Percentiles rank a stretch among this genome's conserved stretches.
Evolutionary conservation across 2,329 filamentous ascomycete genomes (phyloP).

Genomic region (Alternaria ethzedia): DNA sequence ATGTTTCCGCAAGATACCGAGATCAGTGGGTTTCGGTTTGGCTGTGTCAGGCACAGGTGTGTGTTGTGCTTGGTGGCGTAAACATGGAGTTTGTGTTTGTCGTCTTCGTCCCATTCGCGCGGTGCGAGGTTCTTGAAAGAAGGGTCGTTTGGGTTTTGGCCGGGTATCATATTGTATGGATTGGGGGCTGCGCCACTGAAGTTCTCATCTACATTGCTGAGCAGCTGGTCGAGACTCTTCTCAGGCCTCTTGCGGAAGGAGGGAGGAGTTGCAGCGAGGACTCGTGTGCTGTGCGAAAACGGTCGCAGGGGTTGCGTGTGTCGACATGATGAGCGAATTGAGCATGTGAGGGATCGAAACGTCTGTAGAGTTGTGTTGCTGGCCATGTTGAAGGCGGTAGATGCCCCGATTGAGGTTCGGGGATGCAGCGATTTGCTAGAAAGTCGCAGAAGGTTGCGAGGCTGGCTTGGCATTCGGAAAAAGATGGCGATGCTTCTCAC

Average conservation of each 20-base stretch:
- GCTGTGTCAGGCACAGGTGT: constrained; percentile 86
- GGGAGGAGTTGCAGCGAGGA: constrained; percentile 15
- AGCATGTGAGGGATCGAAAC: constrained; percentile 40
- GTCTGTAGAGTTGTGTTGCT: constrained; percentile 32
- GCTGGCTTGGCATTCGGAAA: constrained; percentile 26
- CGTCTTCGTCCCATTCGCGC: constrained; percentile 46
- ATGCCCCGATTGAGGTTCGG: constrained; percentile 21
- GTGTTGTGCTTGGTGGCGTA: constrained; percentile 92
- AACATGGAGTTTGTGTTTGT: constrained; percentile 86
- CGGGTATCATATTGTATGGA: constrained; percentile 27
- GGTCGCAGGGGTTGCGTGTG: constrained; percentile 35
- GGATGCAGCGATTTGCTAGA: constrained; percentile 11
- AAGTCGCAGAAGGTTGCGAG: constrained; percentile 31
- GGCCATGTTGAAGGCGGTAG: constrained; percentile 29
- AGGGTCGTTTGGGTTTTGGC: not conserved
- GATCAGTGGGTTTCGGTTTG: constrained; percentile 78
- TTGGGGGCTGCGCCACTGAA: constrained; percentile 21
- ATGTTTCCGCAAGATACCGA: constrained; percentile 84
- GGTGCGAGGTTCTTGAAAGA: constrained; percentile 22
- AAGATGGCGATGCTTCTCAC: constrained; percentile 31
- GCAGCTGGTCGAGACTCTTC: constrained; percentile 14
- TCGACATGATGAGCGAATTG: constrained; percentile 49
- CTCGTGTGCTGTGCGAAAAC: constrained; percentile 42
- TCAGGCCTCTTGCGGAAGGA: constrained; percentile 14
- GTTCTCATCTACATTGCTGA: constrained; percentile 22